phyloP scores from a whole-genome alignment of 257 asterid genomes.

The Coffea eugenioides region DNA sequence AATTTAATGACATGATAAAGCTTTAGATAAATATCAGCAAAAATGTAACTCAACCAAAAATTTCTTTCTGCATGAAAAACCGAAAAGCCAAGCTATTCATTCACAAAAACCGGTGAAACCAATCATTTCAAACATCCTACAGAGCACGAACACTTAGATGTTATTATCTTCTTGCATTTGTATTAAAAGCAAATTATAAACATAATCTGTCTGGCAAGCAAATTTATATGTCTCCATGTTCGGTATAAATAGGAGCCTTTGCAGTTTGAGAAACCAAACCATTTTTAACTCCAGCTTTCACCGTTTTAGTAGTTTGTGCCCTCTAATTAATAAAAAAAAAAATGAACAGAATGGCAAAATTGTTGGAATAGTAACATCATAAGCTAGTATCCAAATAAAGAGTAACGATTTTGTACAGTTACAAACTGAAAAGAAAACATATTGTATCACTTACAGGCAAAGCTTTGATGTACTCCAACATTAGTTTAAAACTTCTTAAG shows the following conservation, averaged over 20 bases:
- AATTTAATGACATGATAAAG: neutral
- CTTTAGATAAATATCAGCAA: neutral
- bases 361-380: neutral
- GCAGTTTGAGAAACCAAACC: neutral
- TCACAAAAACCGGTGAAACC: neutral
- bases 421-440: slow-evolving; percentile 1
- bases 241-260: neutral
- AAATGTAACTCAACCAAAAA: neutral
- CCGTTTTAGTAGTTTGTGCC: neutral
- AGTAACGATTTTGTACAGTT: neutral
- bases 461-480: slow-evolving; percentile 89
- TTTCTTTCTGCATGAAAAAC: neutral
- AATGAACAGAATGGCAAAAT: neutral
- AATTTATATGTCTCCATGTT: too few species aligned
- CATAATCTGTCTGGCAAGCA: neutral
- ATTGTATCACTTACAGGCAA: slow-evolving; percentile 65
- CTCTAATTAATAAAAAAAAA: neutral
- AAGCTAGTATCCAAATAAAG: neutral
- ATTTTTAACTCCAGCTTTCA: neutral
- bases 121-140: neutral
- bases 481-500: slow-evolving; percentile 89
- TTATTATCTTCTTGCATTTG: neutral
- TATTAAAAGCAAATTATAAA: neutral
- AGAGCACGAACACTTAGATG: neutral
- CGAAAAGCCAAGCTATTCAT: neutral